Base-by-base conservation (phyloP, 2,329 filamentous ascomycete genomes). In the Xylaria sp. region DNA sequence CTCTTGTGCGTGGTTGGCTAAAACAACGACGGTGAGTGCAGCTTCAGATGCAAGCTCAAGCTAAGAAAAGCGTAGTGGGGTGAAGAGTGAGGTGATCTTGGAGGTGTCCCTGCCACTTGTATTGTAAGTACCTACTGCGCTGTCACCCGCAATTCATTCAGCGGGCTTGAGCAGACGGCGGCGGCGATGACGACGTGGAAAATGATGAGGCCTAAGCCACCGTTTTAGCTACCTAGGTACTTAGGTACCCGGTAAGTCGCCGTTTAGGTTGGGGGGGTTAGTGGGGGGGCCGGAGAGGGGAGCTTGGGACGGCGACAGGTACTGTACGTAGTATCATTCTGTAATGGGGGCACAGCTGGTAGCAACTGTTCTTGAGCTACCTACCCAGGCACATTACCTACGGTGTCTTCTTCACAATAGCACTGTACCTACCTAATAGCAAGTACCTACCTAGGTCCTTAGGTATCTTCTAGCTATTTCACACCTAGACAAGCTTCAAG, bases 141-240 rank as follows among this genome's bases (percentile, higher is more conserved):
- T 15, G 51, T 17, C 13, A 35, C 43, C 43, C 41, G 33, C 57
- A 17, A 43, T 58, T 53, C 29, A 11, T 33, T 41, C n/a, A 23
- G 33, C 35, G 17, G 25, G 21, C 25, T 58, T 13, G 21, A 55
- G 33, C n/a, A n/a, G n/a, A n/a, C n/a, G n/a, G n/a, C 27, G 15
- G 23, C 38, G 29, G 46, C 55, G 37, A 60, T 60, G 57, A 60
- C 57, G 57, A 54, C 49, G 57, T 21, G 46, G 35, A 23, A 23
- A 43, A 44, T 43, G 29, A 35, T 54, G 35, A 54, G 27, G 57
- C 51, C 57, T 44, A 54, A 54, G 48, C 47, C 46, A 58, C 40
- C 17, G 27, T 29, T 48, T 41, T 40, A 29, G 35, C 48, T 17
- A 2, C 19, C 13, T 38, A 51, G 33, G 7, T 35, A 33, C n/a